Evolutionary conservation across 257 asterid genomes (phyloP).

Genomic region (Capsicum baccatum): DNA sequence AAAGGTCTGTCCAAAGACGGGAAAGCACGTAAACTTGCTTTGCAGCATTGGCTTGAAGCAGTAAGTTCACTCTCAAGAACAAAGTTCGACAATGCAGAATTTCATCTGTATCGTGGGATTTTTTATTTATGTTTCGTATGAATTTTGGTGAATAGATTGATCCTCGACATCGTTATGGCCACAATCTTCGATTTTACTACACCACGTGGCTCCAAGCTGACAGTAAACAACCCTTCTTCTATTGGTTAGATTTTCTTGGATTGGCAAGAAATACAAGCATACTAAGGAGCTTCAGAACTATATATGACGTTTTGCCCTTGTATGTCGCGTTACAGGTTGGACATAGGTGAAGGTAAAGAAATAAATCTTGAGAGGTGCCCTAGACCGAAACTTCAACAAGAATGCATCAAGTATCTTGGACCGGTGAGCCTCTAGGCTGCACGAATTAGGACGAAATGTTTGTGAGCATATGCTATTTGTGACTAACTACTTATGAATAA

Average conservation of each 20-base stretch:
- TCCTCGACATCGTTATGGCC: conserved; percentile 90
- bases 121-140: conserved; percentile 10
- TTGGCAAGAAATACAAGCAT: neutral
- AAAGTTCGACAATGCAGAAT: neutral
- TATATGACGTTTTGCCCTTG: neutral
- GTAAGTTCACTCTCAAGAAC: conserved; percentile 51
- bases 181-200: conserved; percentile 78
- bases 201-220: conserved; percentile 73
- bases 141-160: conserved; percentile 58
- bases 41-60: conserved; percentile 95
- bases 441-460: neutral
- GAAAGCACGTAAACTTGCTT: conserved; percentile 82
- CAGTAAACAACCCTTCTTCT: conserved; percentile 83
- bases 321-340: conserved; percentile 57
- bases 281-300: neutral
- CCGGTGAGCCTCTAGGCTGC: conserved; percentile 54
- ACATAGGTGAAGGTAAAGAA: conserved; percentile 83
- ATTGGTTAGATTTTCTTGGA: conserved; percentile 58
- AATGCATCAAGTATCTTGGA: conserved; percentile 91
- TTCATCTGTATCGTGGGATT: neutral
- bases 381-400: conserved; percentile 72
- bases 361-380: conserved; percentile 74
- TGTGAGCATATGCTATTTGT: neutral
- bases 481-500: conserved; percentile 1
- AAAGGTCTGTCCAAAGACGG: conserved; percentile 81